phyloP scores from a whole-genome alignment of 345 rosid genomes.

The Eucalyptus tenuipes region DNA sequence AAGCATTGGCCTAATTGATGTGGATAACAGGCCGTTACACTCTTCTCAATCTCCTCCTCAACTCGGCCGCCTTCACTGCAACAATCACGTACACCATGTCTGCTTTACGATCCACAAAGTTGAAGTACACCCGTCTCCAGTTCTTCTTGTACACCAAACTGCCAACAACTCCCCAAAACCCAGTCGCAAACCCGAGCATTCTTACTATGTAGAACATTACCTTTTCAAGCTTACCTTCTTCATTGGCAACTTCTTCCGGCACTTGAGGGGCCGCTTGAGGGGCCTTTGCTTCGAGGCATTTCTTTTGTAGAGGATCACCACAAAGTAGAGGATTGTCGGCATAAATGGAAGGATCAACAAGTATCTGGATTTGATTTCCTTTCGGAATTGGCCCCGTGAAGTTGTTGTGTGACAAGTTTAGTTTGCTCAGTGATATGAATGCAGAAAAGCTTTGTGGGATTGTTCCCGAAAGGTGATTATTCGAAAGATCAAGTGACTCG shows the following conservation, averaged over 20 bases:
- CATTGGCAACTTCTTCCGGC: background rate
- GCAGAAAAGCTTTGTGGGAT: background rate
- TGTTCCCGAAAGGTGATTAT: background rate
- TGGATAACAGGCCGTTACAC: accelerated
- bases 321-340: background rate
- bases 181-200: background rate
- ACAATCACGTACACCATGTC: background rate
- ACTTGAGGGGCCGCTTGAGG: background rate
- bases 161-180: background rate
- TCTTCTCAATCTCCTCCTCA: background rate
- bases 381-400: background rate
- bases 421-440: background rate
- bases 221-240: background rate
- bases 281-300: background rate
- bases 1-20: background rate
- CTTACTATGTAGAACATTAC: background rate
- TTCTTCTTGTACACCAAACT: background rate
- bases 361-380: background rate
- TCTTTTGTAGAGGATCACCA: background rate
- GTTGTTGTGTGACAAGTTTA: background rate
- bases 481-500: background rate
- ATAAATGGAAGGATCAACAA: background rate
- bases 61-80: background rate
- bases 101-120: background rate
- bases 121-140: background rate